phyloP scores from a whole-genome alignment of 2,329 filamentous ascomycete species.

The Aspergillus persii region DNA sequence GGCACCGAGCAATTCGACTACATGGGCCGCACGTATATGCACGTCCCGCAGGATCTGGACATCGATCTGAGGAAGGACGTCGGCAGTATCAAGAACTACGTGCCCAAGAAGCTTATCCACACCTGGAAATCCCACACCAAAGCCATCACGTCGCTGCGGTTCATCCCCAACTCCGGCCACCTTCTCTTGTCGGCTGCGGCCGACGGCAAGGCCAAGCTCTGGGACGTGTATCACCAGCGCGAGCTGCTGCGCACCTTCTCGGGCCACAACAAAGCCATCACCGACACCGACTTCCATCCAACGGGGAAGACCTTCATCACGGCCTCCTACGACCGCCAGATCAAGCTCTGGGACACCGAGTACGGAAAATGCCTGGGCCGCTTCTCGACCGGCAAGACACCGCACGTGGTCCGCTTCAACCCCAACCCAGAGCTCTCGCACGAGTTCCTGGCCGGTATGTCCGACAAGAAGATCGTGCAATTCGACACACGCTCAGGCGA shows the following conservation, averaged over 20 bases:
- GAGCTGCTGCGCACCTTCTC: conserved; percentile 88
- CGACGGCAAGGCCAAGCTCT: conserved; percentile 87
- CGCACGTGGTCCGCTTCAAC: conserved; percentile 93
- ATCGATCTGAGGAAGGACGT: conserved; percentile 79
- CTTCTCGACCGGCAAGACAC: conserved; percentile 91
- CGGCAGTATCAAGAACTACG: conserved; percentile 81
- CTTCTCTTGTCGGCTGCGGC: conserved; percentile 85
- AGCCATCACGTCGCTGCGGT: conserved; percentile 81
- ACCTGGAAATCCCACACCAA: conserved; percentile 84
- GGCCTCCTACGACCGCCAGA: conserved; percentile 88
- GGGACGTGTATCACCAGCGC: conserved; percentile 87
- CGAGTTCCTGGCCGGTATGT: conserved; percentile 95
- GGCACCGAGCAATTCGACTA: conserved; percentile 84
- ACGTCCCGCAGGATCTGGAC: conserved; percentile 86
- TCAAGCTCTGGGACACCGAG: conserved; percentile 98
- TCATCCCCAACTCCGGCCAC: conserved; percentile 86
- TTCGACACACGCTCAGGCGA: conserved; percentile 84
- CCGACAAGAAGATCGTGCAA: conserved; percentile 97
- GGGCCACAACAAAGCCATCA: conserved; percentile 85
- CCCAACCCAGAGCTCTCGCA: conserved; percentile 72
- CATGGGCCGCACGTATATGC: conserved; percentile 95
- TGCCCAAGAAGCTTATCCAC: conserved; percentile 90
- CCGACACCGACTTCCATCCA: conserved; percentile 83
- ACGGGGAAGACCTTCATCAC: conserved; percentile 84
- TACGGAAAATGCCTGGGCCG: conserved; percentile 83